These are phyloP conservation scores for Lactarius pseudohatsudake DNA, from an alignment of 768 basidiomycete species.

Conservation along the genomic window DNA sequence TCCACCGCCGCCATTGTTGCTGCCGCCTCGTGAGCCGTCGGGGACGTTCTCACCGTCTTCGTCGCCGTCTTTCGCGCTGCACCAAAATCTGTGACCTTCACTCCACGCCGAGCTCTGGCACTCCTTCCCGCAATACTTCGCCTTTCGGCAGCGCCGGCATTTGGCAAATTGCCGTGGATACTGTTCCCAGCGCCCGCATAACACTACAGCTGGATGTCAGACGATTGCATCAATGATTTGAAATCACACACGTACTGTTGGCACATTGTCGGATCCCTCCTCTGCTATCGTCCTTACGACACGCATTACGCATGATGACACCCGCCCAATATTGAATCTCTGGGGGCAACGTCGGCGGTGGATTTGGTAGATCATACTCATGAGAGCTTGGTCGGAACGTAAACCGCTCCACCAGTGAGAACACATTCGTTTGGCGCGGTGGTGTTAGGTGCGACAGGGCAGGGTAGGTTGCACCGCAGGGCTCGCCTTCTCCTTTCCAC, in stretches of 20 bases:
- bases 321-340: constrained; percentile 99
- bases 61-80: constrained; percentile 61
- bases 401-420: constrained; percentile 94
- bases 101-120: constrained; percentile 97
- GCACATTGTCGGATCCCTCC: constrained; percentile 98
- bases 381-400: constrained; percentile 89
- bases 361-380: constrained; percentile 68
- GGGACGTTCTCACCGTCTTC: constrained; percentile 37
- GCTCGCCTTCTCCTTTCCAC: constrained; percentile 48
- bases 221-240: background rate
- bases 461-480: constrained; percentile 30
- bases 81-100: constrained; percentile 96
- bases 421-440: constrained; percentile 79
- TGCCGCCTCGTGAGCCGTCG: constrained; percentile 1
- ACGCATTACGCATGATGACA: constrained; percentile 99
- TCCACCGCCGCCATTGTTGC: constrained; percentile 6
- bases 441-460: constrained; percentile 29
- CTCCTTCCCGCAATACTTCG: constrained; percentile 97
- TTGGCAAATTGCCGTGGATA: constrained; percentile 96
- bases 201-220: constrained; percentile 51
- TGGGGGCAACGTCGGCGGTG: constrained; percentile 67
- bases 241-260: constrained; percentile 63
- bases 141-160: constrained; percentile 92
- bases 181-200: constrained; percentile 92
- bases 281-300: constrained; percentile 89